These are phyloP conservation scores for Pichia deserticola DNA, from an alignment of 805 yeast species.

Conservation along the genomic window DNA sequence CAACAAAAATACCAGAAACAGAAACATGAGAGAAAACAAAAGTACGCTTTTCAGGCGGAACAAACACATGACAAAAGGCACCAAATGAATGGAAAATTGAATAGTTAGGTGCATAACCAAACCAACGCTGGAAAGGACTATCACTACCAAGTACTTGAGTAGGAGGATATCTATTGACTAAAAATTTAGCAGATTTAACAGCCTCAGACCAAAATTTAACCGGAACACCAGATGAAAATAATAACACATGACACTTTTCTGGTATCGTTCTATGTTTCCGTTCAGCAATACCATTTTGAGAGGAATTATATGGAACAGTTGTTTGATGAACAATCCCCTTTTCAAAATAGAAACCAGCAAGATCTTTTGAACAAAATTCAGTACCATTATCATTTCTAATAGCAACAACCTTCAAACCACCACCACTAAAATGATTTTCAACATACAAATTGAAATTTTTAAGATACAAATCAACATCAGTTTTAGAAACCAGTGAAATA, in stretches of 20 bases:
- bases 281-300: constrained; percentile 12
- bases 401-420: not conserved
- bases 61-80: not conserved
- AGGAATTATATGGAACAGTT: constrained; percentile 6
- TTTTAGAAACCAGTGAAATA: not conserved
- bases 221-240: not conserved
- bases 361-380: not conserved
- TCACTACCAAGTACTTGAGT: not conserved
- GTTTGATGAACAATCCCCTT: constrained; percentile 4
- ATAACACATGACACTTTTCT: not conserved
- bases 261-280: constrained; percentile 5
- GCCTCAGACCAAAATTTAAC: constrained; percentile 4
- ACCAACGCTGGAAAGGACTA: constrained; percentile 1
- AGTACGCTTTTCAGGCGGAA: constrained; percentile 1
- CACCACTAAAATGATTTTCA: not conserved
- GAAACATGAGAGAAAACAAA: not conserved
- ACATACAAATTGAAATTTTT: not conserved
- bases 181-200: constrained; percentile 3
- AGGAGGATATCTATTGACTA: constrained; percentile 1
- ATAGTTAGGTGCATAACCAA: not conserved
- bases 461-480: not conserved
- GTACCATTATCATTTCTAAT: constrained; percentile 1
- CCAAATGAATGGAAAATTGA: constrained; percentile 1
- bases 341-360: not conserved
- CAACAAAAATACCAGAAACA: constrained; percentile 4